Percentiles rank a stretch among this genome's conserved stretches.
These are phyloP conservation scores for Biancaea sappan DNA, from an alignment of 306 rosid species.

Conservation along the genomic window DNA sequence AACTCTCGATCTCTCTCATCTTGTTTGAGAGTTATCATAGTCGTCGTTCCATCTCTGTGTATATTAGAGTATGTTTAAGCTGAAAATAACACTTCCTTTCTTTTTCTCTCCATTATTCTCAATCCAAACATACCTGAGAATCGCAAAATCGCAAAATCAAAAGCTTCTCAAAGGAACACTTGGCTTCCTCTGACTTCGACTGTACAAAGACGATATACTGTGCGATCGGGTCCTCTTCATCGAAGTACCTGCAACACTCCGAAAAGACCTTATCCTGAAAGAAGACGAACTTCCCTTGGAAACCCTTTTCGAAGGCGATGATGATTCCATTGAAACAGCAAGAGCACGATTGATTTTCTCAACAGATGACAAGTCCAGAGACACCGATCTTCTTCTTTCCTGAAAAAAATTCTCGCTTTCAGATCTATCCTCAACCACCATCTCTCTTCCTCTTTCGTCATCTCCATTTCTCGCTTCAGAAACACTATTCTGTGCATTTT, in stretches of 20 bases:
- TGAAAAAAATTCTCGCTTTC: conserved; percentile 1
- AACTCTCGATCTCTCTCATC: conserved; percentile 34
- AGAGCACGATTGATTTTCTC: conserved; percentile 38
- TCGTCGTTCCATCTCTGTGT: too few species aligned
- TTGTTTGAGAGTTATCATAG: conserved; percentile 44
- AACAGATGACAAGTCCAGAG: conserved; percentile 60
- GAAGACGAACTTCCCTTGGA: conserved; percentile 57
- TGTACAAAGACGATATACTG: conserved; percentile 40
- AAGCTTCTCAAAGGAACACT: conserved; percentile 49
- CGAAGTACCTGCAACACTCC: conserved; percentile 41
- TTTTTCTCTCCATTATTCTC: background rate
- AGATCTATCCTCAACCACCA: background rate
- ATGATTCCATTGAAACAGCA: background rate
- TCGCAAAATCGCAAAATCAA: conserved; percentile 30
- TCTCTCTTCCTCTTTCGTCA: conserved; percentile 15
- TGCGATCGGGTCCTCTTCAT: conserved; percentile 75
- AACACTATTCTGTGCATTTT: conserved; percentile 24
- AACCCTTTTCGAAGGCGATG: conserved; percentile 32
- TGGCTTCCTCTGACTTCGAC: conserved; percentile 45
- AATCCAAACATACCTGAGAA: background rate
- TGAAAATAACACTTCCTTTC: background rate
- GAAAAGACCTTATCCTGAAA: conserved; percentile 44
- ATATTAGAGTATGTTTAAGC: too few species aligned
- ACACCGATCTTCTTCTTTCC: conserved; percentile 61
- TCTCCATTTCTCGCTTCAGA: conserved; percentile 34